Evolutionary conservation across 768 basidiomycete species (phyloP).

Genomic region (Lentinula raphanica): DNA sequence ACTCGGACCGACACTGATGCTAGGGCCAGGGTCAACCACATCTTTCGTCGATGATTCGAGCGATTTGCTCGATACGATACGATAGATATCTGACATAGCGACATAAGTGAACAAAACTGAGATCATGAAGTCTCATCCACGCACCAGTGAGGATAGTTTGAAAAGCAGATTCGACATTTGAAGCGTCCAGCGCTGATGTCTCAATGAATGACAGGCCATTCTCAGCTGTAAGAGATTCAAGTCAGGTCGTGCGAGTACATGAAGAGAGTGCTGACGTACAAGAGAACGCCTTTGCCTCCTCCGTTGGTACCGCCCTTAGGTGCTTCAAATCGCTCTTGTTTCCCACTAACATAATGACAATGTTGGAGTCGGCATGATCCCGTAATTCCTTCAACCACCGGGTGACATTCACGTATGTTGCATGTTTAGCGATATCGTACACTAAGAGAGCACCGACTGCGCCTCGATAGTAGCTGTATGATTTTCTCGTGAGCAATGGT

Average conservation of each 20-base stretch:
- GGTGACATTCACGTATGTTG: slow-evolving; percentile 89
- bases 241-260: slow-evolving; percentile 6
- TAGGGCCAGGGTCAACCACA: slow-evolving; percentile 79
- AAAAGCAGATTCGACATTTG: slow-evolving; percentile 97
- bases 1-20: slow-evolving; percentile 79
- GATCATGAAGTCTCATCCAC: slow-evolving; percentile 17
- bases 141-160: slow-evolving; percentile 90
- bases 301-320: slow-evolving; percentile 90
- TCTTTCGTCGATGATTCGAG: slow-evolving; percentile 78
- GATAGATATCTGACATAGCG: slow-evolving; percentile 78
- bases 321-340: slow-evolving; percentile 99
- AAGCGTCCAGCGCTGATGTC: slow-evolving; percentile 99
- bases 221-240: slow-evolving; percentile 56
- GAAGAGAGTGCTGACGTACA: slow-evolving; percentile 42
- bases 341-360: slow-evolving; percentile 93
- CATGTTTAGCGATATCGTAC: slow-evolving; percentile 92
- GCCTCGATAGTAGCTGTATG: slow-evolving; percentile 87
- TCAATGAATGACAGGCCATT: slow-evolving; percentile 94
- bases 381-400: slow-evolving; percentile 97
- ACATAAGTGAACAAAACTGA: slow-evolving; percentile 4
- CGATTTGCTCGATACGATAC: slow-evolving; percentile 92
- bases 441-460: slow-evolving; percentile 91
- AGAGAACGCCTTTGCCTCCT: slow-evolving; percentile 91
- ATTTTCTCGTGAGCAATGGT: not conserved
- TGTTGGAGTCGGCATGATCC: slow-evolving; percentile 91